A percentile compares a stretch with the other conserved stretches of the same genome.
Conservation (phyloP, 441 rosid species). For the Breynia disticha region DNA sequence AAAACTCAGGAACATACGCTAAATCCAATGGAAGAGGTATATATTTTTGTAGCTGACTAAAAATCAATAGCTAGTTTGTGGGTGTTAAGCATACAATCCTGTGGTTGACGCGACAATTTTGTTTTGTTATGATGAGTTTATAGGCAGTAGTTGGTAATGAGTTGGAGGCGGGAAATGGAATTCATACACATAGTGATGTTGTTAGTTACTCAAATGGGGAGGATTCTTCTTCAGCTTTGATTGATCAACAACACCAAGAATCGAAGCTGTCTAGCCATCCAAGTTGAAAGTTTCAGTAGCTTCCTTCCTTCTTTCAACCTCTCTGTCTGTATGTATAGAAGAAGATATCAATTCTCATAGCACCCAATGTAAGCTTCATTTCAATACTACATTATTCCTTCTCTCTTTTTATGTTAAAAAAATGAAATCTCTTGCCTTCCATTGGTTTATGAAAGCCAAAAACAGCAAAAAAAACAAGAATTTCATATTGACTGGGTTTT, state of each 20-base stretch:
- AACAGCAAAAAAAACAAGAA: too few relatives aligned
- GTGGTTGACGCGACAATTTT: too few relatives aligned
- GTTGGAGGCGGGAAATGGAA: constrained; percentile 31
- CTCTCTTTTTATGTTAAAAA: too few relatives aligned
- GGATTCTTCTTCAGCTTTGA: constrained; percentile 24
- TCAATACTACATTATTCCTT: too few relatives aligned
- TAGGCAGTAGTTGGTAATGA: constrained; percentile 48
- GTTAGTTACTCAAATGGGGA: constrained; percentile 39
- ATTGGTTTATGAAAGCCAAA: too few relatives aligned
- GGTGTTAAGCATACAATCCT: neutral
- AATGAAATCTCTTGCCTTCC: too few relatives aligned
- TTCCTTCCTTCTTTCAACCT: constrained; percentile 21
- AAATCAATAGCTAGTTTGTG: neutral
- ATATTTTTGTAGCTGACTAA: neutral
- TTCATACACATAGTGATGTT: constrained; percentile 28
- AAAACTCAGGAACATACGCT: constrained; percentile 42
- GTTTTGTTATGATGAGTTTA: too few relatives aligned
- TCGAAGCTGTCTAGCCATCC: neutral
- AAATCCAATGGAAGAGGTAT: constrained; percentile 40
- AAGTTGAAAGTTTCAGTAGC: constrained; percentile 23
- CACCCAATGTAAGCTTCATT: too few relatives aligned
- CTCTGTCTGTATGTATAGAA: constrained; percentile 56
- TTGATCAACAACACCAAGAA: constrained; percentile 23
- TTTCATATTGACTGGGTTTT: too few relatives aligned
- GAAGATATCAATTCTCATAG: too few relatives aligned